A percentile compares a stretch with the other conserved stretches of the same genome.
These are phyloP conservation scores for Capsicum rhomboideum DNA, from an alignment of 257 asterid species.

Conservation along the genomic window DNA sequence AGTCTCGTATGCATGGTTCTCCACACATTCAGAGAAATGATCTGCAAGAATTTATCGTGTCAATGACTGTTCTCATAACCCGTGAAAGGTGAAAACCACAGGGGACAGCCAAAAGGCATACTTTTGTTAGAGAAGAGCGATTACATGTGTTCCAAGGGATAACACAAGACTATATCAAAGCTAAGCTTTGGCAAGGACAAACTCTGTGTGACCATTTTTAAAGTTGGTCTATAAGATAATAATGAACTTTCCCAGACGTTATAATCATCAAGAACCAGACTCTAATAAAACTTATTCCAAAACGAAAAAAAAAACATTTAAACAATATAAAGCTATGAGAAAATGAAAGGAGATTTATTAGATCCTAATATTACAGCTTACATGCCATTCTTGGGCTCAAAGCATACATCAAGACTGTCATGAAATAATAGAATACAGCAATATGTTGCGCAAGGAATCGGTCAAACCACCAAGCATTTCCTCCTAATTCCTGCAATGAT, in stretches of 20 bases:
- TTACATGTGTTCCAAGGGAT: neutral
- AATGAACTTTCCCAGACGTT: neutral
- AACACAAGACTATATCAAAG: neutral
- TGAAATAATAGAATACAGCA: slow-evolving; percentile 70
- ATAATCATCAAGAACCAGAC: neutral
- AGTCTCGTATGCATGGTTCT: slow-evolving; percentile 90
- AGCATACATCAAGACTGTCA: slow-evolving; percentile 79
- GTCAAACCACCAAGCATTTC: slow-evolving; percentile 97
- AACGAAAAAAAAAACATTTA: neutral
- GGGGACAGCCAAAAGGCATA: neutral
- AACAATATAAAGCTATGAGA: neutral
- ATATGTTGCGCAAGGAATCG: slow-evolving; percentile 88
- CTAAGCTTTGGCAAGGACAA: no score
- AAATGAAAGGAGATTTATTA: neutral
- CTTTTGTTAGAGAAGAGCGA: neutral
- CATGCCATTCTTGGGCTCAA: slow-evolving; percentile 99
- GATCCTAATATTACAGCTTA: slow-evolving; percentile 29
- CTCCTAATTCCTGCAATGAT: slow-evolving; percentile 80
- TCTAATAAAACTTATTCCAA: neutral
- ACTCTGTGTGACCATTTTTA: neutral
- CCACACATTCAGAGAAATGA: slow-evolving; percentile 97
- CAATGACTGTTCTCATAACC: neutral
- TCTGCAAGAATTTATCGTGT: slow-evolving; percentile 31
- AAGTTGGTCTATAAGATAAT: neutral
- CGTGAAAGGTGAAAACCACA: neutral